A percentile compares a stretch with the other conserved stretches of the same genome.
These are phyloP conservation scores for Heimioporus sp. DNA, from an alignment of 768 basidiomycete species.

Conservation along the genomic window DNA sequence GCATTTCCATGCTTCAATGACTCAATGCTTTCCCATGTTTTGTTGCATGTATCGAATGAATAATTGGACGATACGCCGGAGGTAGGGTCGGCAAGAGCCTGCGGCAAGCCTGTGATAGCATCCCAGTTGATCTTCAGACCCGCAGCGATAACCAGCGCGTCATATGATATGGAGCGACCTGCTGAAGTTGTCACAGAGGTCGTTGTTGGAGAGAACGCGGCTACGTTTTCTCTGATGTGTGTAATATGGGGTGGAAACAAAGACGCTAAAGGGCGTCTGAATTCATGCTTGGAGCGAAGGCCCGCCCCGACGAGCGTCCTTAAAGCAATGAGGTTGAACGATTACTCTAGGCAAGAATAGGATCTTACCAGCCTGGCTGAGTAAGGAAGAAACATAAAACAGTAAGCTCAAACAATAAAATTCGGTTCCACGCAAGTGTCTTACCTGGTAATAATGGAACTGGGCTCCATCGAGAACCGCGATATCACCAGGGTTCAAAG, in stretches of 20 bases:
- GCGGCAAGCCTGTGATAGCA: constrained; percentile 58
- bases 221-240: constrained; percentile 68
- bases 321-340: constrained; percentile 1
- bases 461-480: constrained; percentile 81
- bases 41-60: constrained; percentile 86
- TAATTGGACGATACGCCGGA: constrained; percentile 92
- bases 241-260: constrained; percentile 55
- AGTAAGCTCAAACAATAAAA: constrained; percentile 1
- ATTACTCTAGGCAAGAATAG: not conserved
- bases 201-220: constrained; percentile 68
- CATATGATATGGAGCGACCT: constrained; percentile 69
- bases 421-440: no score
- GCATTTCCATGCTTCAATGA: constrained; percentile 74
- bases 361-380: constrained; percentile 83
- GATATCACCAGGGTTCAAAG: constrained; percentile 71
- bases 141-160: constrained; percentile 54
- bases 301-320: constrained; percentile 96
- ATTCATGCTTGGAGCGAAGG: constrained; percentile 65
- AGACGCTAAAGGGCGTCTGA: constrained; percentile 44
- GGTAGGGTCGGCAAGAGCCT: constrained; percentile 71
- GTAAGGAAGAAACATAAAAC: not conserved
- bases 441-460: constrained; percentile 59
- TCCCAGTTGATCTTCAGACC: constrained; percentile 88
- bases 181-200: constrained; percentile 72
- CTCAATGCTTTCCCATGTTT: constrained; percentile 82